Conservation (phyloP, 2,329 filamentous ascomycete genomes). For the Exophiala bonariae region DNA sequence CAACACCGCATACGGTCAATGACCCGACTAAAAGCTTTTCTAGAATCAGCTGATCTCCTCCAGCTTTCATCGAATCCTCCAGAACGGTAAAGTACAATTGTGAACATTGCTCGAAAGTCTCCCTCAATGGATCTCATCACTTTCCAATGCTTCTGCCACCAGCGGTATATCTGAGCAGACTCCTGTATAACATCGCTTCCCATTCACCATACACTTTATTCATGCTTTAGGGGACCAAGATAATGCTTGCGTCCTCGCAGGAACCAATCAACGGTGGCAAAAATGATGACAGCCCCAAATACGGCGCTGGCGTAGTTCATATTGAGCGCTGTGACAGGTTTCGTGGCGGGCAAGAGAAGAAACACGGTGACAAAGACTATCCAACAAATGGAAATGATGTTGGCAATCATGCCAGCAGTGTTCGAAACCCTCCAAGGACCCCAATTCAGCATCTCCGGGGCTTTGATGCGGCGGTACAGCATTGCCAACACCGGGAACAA, state of each 20-base stretch:
- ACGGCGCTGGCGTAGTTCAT: constrained; percentile 40
- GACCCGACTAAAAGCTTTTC: too few species aligned
- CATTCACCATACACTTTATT: too few species aligned
- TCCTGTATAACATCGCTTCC: too few species aligned
- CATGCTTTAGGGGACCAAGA: background rate
- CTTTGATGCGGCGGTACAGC: constrained; percentile 29
- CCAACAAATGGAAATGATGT: constrained; percentile 36
- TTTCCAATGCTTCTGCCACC: too few species aligned
- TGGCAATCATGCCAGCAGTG: constrained; percentile 31
- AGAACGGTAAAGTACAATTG: too few species aligned
- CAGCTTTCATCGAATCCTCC: too few species aligned
- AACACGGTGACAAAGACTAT: constrained; percentile 32
- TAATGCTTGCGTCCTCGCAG: constrained; percentile 6
- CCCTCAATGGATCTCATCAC: too few species aligned
- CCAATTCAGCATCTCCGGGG: constrained; percentile 20
- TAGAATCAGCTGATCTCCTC: too few species aligned
- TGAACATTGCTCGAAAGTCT: too few species aligned
- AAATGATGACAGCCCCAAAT: constrained; percentile 25
- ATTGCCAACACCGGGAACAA: constrained; percentile 38
- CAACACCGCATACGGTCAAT: too few species aligned
- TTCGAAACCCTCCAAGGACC: constrained; percentile 35
- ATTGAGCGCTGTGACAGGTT: constrained; percentile 35
- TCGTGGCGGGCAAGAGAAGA: constrained; percentile 32
- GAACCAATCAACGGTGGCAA: constrained; percentile 18
- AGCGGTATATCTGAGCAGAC: too few species aligned